Evolutionary conservation across 208 protist species (phyloP).

Genomic region (Leishmania aethiopica): DNA sequence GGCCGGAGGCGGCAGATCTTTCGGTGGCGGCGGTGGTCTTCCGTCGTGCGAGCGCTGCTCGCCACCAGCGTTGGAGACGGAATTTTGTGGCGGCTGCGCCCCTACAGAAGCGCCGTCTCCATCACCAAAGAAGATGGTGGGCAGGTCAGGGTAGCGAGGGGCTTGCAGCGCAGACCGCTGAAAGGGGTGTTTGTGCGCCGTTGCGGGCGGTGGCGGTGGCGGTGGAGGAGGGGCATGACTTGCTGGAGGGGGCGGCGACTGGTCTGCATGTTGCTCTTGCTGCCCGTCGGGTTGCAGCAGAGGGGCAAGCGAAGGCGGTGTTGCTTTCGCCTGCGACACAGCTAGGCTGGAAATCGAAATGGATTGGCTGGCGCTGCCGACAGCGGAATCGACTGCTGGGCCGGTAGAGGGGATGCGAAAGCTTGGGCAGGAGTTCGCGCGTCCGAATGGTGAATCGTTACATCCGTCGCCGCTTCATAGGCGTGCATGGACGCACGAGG

Average conservation of each 20-base stretch:
- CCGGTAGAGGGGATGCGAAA: not conserved
- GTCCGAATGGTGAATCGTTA: not conserved
- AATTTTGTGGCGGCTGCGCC: not conserved
- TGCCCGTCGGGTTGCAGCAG: not conserved
- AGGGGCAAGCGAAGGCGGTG: not conserved
- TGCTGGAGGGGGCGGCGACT: not conserved
- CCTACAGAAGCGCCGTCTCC: not conserved
- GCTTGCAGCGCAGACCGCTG: constrained; percentile 7
- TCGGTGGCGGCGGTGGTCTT: not conserved
- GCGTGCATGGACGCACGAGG: not conserved
- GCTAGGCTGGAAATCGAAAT: not conserved
- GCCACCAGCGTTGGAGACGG: not conserved
- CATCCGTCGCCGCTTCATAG: constrained; percentile 12
- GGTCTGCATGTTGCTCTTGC: not conserved
- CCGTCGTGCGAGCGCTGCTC: not conserved
- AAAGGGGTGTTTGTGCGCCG: not conserved
- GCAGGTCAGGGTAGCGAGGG: constrained; percentile 15
- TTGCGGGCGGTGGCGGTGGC: constrained; percentile 1
- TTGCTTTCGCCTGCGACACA: not conserved
- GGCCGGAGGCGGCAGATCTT: not conserved
- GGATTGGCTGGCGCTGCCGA: not conserved
- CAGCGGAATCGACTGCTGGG: not conserved
- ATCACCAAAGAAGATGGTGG: not conserved
- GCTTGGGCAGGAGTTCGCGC: not conserved
- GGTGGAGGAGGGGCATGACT: not conserved